Evolutionary conservation across 2,329 filamentous ascomycete species (phyloP), one percentile per base, ranked within the genome.

Genomic region (Colletotrichum sojae): DNA sequence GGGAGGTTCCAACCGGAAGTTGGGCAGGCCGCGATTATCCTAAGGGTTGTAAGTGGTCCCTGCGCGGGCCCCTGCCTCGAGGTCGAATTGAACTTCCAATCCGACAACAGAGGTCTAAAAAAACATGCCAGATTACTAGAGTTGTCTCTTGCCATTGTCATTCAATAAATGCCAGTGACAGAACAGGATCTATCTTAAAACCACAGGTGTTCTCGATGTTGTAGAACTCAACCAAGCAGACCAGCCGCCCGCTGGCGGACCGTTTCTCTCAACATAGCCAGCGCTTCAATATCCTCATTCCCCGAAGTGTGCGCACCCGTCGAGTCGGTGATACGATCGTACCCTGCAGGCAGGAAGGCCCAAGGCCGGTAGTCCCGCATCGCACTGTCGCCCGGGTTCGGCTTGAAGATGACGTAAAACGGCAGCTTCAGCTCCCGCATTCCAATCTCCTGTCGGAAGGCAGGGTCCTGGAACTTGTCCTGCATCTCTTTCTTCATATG

Each of bases 321-420:
- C 16, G 18, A 9, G 9, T 31, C 20, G 16, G 25, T 22, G 22
- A 22, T 22, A 22, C 27, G 3, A 31, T 31, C 13, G 20, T 43
- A 9, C 16, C 12, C n/a, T 13, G 39, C 16, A 1, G 62, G 46
- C 25, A 58, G 9, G 18, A 65, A 65, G 2, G 31, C 18, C 62
- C 62, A 65, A 10, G 62, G 62, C 6, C 54, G 45, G 13, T 43
- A 9, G n/a, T 52, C 20, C 1, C n/a, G 10, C n/a, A n/a, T 10
- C 3, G n/a, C 31, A 16, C 31, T 25, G 0, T 58, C 62, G 22
- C 20, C 8, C 12, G 62, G 54, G 31, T 59, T 36, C 6, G 62
- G 62, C 16, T 43, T 43, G 20, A 52, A 65, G 12, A 43, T 52
- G 18, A 65, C 62, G 22, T 65, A 65, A 10, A 65, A 59, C 13